These are phyloP conservation scores for Fusarium tuaranense DNA, from an alignment of 2,329 filamentous ascomycete species.

Conservation along the genomic window DNA sequence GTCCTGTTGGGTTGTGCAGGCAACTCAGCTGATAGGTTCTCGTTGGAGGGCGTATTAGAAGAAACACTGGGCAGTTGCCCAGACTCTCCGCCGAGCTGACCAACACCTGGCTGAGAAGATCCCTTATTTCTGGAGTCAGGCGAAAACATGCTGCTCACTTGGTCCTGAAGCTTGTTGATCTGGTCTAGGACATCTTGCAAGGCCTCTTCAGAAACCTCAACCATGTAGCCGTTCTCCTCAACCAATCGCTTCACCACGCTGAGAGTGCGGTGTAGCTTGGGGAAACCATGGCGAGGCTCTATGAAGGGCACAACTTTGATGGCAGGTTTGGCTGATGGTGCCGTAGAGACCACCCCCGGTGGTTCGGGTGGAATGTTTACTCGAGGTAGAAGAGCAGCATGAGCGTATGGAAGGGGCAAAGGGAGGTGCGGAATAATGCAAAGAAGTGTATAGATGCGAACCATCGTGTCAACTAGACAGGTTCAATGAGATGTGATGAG, in stretches of 20 bases:
- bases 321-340: constrained; percentile 16
- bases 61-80: constrained; percentile 16
- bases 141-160: constrained; percentile 44
- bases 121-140: constrained; percentile 18
- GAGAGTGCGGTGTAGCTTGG: constrained; percentile 28
- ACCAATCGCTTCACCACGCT: constrained; percentile 40
- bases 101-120: constrained; percentile 9
- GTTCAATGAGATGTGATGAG: constrained; percentile 2
- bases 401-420: constrained; percentile 8
- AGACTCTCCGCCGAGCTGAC: constrained; percentile 24
- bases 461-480: constrained; percentile 37
- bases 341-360: constrained; percentile 17
- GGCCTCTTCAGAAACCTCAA: constrained; percentile 42
- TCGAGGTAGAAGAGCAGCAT: constrained; percentile 25
- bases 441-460: constrained; percentile 36
- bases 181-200: constrained; percentile 45
- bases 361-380: constrained; percentile 10
- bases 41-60: constrained; percentile 7
- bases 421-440: constrained; percentile 28
- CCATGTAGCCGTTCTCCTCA: constrained; percentile 37
- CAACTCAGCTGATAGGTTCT: not conserved
- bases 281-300: constrained; percentile 12
- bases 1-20: constrained; percentile 11
- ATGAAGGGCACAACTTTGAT: constrained; percentile 22
- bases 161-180: constrained; percentile 43